Base-by-base conservation (phyloP, 2,329 filamentous ascomycete genomes). In the Beauveria medogensis region DNA sequence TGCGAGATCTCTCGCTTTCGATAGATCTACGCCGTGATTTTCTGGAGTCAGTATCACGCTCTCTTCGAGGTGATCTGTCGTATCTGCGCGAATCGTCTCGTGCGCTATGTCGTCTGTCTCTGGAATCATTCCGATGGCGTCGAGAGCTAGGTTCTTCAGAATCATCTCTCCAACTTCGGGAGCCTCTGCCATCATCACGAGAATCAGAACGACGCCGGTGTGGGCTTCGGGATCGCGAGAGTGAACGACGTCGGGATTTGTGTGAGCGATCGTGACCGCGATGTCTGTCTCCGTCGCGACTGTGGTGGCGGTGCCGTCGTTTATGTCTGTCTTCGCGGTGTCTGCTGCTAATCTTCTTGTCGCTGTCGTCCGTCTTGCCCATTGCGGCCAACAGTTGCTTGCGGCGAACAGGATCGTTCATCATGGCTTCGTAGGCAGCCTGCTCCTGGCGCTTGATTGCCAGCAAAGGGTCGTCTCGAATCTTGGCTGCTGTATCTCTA, bases 381-480 rank as follows among this genome's bases (percentile, higher is more conserved):
- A 86, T 85, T 10, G 82, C 80, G 0, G 82, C 81, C 28, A 94
- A 78, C 37, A 95, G 71, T 69, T 90, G 84, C 62, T 82, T 79
- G 64, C 87, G 80, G 75, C 83, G 86, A 64, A 83, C 80, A 0
- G 88, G 87, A 67, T 91, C 88, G 66, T 87, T 90, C 84, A 90
- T 92, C 84, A 91, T 88, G 9, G 86, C 82, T 67, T 89, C 86
- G 70, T 91, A 91, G 2, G 89, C 87, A 30, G 87, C 87, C 73
- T 93, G 90, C 71, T 97, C 92, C 71, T 95, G 89, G 71, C 87
- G 89, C 80, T 96, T 96, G 72, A 99, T 97, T 26, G 92, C 91
- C 40, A 97, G 78, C 68, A 99, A 80, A 0, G 94, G 94, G 71
- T 99, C 94, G 65, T 95, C 90, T 65, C 92, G 82, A 52, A 97